phyloP scores from a whole-genome alignment of 2,329 filamentous ascomycete genomes.

The Hypoxylon sp. region DNA sequence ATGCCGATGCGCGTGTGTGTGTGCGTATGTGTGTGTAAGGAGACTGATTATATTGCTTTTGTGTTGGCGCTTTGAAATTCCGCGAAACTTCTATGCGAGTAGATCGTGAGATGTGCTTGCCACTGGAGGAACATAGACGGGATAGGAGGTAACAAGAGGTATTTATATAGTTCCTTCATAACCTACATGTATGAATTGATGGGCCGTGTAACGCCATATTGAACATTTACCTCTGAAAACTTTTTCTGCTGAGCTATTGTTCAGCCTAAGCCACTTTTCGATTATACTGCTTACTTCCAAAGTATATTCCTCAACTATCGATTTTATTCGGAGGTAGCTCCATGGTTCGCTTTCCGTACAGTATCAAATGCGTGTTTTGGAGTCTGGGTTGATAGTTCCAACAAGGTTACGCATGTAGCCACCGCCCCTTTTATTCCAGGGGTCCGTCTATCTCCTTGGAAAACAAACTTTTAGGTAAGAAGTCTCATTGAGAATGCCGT shows the following conservation, averaged over 20 bases:
- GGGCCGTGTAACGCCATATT: neutral
- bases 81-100: neutral
- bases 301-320: neutral
- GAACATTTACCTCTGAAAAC: neutral
- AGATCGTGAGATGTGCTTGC: neutral
- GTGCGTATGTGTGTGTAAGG: neutral
- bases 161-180: no score
- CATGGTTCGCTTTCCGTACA: neutral
- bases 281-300: neutral
- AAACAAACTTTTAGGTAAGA: neutral
- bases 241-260: neutral
- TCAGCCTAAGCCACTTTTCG: neutral
- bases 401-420: no score
- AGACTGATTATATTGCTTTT: neutral
- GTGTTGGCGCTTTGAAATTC: neutral
- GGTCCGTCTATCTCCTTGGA: neutral
- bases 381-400: no score
- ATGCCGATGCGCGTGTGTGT: neutral
- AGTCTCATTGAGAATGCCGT: neutral
- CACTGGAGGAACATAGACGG: neutral
- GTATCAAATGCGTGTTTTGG: neutral
- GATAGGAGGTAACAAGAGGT: no score
- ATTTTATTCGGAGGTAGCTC: neutral
- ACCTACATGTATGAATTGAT: neutral
- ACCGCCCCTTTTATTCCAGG: neutral